Percentiles rank a stretch among this genome's conserved stretches.
Evolutionary conservation across 139 green algal species (phyloP).

Genomic region (Nannochloris sp.): DNA sequence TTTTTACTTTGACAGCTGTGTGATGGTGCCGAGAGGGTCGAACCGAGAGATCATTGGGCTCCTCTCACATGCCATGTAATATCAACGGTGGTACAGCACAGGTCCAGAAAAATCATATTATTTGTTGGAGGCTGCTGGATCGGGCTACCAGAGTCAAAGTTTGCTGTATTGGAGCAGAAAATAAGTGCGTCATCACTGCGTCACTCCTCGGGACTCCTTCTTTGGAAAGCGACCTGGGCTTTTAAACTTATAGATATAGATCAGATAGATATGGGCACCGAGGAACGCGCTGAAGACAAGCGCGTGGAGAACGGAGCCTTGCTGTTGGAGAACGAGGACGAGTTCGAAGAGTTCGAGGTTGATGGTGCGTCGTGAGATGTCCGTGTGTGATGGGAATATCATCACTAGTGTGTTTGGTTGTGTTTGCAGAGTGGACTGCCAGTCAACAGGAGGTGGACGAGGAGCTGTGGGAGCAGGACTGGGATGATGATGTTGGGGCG

Average conservation of each 20-base stretch:
- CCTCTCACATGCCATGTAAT: too few relatives aligned
- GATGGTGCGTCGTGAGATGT: slow-evolving; percentile 23
- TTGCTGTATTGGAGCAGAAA: not conserved
- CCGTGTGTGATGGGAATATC: not conserved
- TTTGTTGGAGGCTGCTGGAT: too few relatives aligned
- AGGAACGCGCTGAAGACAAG: slow-evolving; percentile 2
- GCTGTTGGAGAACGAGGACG: slow-evolving; percentile 34
- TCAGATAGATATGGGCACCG: not conserved
- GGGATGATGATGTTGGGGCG: slow-evolving; percentile 34
- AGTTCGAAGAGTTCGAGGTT: slow-evolving; percentile 48
- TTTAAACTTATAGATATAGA: not conserved
- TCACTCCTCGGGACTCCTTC: not conserved
- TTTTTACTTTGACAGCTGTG: too few relatives aligned
- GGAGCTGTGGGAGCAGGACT: slow-evolving; percentile 35
- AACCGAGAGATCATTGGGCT: too few relatives aligned
- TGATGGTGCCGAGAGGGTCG: too few relatives aligned
- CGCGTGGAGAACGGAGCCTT: slow-evolving; percentile 7
- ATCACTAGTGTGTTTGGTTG: not conserved
- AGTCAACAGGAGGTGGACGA: slow-evolving; percentile 21
- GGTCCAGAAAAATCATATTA: too few relatives aligned
- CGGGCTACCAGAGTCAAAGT: too few relatives aligned
- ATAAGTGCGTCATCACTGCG: not conserved
- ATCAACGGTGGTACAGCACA: too few relatives aligned
- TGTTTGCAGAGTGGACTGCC: slow-evolving; percentile 20
- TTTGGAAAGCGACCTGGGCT: too few relatives aligned